Base-by-base conservation (phyloP, 768 basidiomycete species). In the Termitomyces sp. region DNA sequence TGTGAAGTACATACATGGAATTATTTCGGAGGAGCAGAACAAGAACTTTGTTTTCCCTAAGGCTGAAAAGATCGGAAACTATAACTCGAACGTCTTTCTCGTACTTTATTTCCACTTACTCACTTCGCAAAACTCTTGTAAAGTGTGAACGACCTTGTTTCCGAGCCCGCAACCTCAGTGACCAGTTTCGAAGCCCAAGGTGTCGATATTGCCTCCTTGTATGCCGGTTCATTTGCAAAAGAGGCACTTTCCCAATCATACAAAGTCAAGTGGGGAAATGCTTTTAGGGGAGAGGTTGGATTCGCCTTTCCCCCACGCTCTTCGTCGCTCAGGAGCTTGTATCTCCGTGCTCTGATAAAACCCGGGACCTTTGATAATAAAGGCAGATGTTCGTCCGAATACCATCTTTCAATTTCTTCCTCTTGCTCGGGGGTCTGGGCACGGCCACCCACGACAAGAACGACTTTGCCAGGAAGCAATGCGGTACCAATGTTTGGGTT, bases 351-450 rank as follows among this genome's bases (percentile, higher is more conserved):
- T 33, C 73, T 64, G 32, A 71, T 61, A 63, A 72, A 76, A n/a
- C 75, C 74, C 28, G 71, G 70, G 7, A 70, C 68, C 45, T 71
- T 70, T 20, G 66, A 65, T 39, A 74, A 33, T 56, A 69, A 38
- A 11, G 33, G 57, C 22, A 73, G 63, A 58, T 75, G 74, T 48
- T 75, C 72, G 44, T 69, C 69, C 12, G 59, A 62, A 62, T 75
- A 76, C 71, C 72, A 77, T 48, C 59, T 68, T 55, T 72, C 69
- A 28, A 73, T 57, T 2, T 73, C 74, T 9, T 64, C 65, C 42
- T 74, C 73, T 16, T 56, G 64, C 32, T 70, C 67, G 1, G 48
- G 36, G 6, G 58, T 22, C 1, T 38, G 28, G 22, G 64, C 54
- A 32, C 51, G 48, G 8, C 64, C 20, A 20, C 62, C 54, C n/a